Evolutionary conservation across 2,329 filamentous ascomycete species (phyloP), one percentile per base, ranked within the genome.

Genomic region (Xylaria sp.): DNA sequence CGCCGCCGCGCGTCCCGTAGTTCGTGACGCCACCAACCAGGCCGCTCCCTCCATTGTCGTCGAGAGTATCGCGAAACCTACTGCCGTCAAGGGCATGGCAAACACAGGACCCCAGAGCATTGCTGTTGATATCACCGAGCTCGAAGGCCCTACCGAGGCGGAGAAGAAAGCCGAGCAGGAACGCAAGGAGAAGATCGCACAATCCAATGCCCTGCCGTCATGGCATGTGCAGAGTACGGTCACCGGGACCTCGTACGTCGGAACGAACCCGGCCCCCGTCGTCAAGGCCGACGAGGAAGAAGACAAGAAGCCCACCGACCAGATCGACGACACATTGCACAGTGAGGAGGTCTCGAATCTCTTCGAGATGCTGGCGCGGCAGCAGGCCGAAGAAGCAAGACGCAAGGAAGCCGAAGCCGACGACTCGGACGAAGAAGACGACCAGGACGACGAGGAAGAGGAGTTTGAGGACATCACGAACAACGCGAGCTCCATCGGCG

Each of bases 161-260:
- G 89, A 92, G 74, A 87, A 87, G 76, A 86, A 87, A 42, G 88
- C 88, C 39, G 90, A 92, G 74, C 84, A 85, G 66, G 86, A 85
- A n/a, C 84, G 85, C 54, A 90, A 89, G 76, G 89, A 90, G 75
- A 88, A 88, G 78, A 83, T 90, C 70, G 88, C 89, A 1, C 83
- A 85, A 72, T 89, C 92, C 75, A 93, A 93, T 75, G 89, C 88
- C 7, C 80, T 93, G 68, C 91, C 91, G 1, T 81, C 85, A 8
- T 93, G 91, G 90, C 92, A 93, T 81, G 88, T 89, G 0, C 87
- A 90, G 65, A 92, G 89, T 70, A 93, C 90, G 1, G 86, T 93
- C 56, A 89, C 85, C 4, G 88, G 88, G 59, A 85, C 89, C 67
- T 86, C 87, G n/a, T 91, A 88, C 77, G 79, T 64, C 3, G 75